These are phyloP conservation scores for Phycomyces blakesleeanus DNA, from an alignment of 192 early-diverging fungal species.

Conservation along the genomic window DNA sequence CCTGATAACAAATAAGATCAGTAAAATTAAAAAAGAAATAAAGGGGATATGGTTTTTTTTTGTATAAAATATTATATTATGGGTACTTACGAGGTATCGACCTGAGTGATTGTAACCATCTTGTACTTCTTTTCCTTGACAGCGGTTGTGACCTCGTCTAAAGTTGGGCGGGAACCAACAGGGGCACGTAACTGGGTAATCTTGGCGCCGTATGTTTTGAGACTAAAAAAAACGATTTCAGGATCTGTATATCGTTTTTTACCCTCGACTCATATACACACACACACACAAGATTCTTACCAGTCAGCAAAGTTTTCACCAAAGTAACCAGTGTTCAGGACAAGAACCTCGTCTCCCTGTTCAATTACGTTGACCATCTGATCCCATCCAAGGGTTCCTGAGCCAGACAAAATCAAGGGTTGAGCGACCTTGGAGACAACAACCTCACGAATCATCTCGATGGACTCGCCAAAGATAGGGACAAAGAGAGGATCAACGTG, in stretches of 20 bases:
- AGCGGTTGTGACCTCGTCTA: constrained; percentile 63
- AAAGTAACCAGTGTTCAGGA: constrained; percentile 93
- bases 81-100: constrained; percentile 85
- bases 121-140: constrained; percentile 71
- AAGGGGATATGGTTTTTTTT: not conserved
- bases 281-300: no score
- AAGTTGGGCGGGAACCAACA: constrained; percentile 65
- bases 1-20: constrained; percentile 8
- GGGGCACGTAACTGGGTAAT: constrained; percentile 71
- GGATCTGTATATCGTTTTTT: constrained; percentile 2
- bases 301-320: constrained; percentile 93
- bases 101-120: constrained; percentile 89
- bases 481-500: constrained; percentile 92
- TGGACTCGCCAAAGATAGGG: constrained; percentile 79
- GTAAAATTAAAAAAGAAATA: not conserved
- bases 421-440: constrained; percentile 77
- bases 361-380: constrained; percentile 90
- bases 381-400: constrained; percentile 98
- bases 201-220: constrained; percentile 87
- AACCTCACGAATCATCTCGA: constrained; percentile 80
- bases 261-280: not conserved
- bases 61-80: constrained; percentile 1
- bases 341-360: constrained; percentile 82
- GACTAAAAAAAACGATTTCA: constrained; percentile 33
- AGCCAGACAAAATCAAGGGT: constrained; percentile 92